Evolutionary conservation across 2,329 filamentous ascomycete genomes (phyloP), one percentile per base, ranked within the genome.

Genomic region (Aspergillus arachidicola): DNA sequence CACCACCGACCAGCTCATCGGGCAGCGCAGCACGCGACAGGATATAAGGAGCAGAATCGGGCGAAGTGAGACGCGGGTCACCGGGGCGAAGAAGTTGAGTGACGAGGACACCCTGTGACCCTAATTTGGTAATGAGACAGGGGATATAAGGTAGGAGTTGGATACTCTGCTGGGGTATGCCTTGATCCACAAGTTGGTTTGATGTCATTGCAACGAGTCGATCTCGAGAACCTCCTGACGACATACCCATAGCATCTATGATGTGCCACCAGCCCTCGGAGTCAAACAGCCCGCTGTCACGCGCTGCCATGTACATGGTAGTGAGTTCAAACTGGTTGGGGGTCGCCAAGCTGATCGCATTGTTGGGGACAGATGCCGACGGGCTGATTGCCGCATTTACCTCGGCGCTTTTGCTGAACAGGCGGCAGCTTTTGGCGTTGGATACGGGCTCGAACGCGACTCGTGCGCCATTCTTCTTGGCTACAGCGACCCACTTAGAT

Each of bases 401-500:
- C 54, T 63, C 69, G n/a, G 62, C 61, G 66, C 64, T 59, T 32
- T 60, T 64, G 63, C 70, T 59, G 79, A 95, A 96, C 6, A 94
- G 82, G 10, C 87, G 84, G 54, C 85, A 82, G 4, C 92, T 87
- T 81, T 98, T 99, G 63, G 87, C 88, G 1, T 86, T 88, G 1
- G 92, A 96, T 7, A 98, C 95, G 1, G 95, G 94, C 78, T 98
- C 95, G 72, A 94, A 96, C 14, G 91, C 91, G 6, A 94, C 84
- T 23, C 83, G 84, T 19, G 86, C 84, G 5, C 81, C 76, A 62
- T 86, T 80, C 2, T 82, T 75, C 63, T 86, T 87, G 50, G 84
- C 89, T 45, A 87, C 81, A n/a, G 79, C 72, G 46, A 94, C 80
- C 88, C 93, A 94, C 57, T 84, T 82, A 45, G 85, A 82, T 2